Evolutionary conservation across 2,329 filamentous ascomycete genomes (phyloP), one percentile per base, ranked within the genome.

Genomic region (Aspergillus fijiensis): DNA sequence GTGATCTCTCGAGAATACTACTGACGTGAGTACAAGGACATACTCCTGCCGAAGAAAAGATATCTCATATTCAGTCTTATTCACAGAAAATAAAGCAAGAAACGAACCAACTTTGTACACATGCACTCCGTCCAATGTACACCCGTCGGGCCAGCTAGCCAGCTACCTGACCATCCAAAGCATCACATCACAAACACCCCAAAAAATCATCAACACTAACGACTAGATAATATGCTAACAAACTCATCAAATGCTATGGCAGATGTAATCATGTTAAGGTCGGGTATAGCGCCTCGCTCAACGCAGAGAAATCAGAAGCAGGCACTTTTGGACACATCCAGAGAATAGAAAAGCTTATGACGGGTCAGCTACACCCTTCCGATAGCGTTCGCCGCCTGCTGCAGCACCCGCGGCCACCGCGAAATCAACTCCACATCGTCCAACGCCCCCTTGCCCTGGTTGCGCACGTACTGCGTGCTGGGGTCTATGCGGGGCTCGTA

Each of bases 391-490:
- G 72, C 73, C 9, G 70, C 71, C 51, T 72, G 71, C 59, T 73
- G 70, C 58, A 76, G 47, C 29, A 77, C 70, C 16, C 75, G 73
- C 10, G 76, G 76, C 75, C 75, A 78, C 21, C 76, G 75, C 16
- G 75, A 77, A 39, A 78, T 72, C 14, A 74, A 61, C 55, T 79
- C 76, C 16, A 78, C 74, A 54, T 79, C 76, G 51, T 78, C 76
- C 31, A 79, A 65, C 2, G 72, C 68, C 3, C 75, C 75, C 70
- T 76, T 75, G 66, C 76, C 74, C 56, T 76, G 74, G 68, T 79
- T 79, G 53, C 93, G 90, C 69, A 97, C 96, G 76, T 94, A 96
- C 76, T 90, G 90, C 67, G 62, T 65, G 61, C 74, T 74, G 7
- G 72, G 73, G 64, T 77, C 72, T 52, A 79, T 68, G 56, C 83